Evolutionary conservation across 768 basidiomycete species (phyloP), one percentile per base, ranked within the genome.

Genomic region (Rhodotorula paludigena): DNA sequence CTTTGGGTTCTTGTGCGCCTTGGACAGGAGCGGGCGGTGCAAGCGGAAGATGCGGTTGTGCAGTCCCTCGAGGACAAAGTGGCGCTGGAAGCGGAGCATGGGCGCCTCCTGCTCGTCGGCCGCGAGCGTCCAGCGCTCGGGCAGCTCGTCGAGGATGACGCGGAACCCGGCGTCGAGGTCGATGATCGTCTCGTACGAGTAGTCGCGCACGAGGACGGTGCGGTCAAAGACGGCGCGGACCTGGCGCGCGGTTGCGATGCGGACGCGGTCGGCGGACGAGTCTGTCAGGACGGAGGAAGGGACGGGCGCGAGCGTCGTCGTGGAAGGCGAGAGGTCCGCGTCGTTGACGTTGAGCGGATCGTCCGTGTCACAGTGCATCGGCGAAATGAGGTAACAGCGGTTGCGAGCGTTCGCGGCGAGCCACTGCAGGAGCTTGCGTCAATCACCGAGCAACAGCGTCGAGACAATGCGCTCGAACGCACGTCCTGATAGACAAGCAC

Each of bases 91-190:
- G 52, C 68, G 65, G 23, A 56, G 54, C 72, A 73, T 73, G 25
- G 72, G 64, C 36, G 59, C 64, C 55, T 73, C 72, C 28, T 47
- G 48, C 41, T 58, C 65, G 28, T 62, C 64, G 8, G 32, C 62
- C 16, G 64, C 64, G 41, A 69, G 54, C 25, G 60, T 69, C 68
- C 68, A 73, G 4, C 60, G 44, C 38, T 73, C 72, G 3, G 72
- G 72, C 18, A 73, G 49, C n/a, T 59, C 59, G 39, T 69, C 63
- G 32, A 72, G 60, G 44, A 73, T 73, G 2, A 39, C 42, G 16
- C 68, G 57, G 59, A 65, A 73, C 2, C 72, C 72, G n/a, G 49
- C 39, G 57, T 73, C 72, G 52, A 73, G 68, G n/a, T 73, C 72
- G 38, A 57, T 45, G 12, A 73, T 57, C 33, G 63, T 59, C 5